These are phyloP conservation scores for Cucurbita maxima DNA, from an alignment of 306 rosid genomes.

Conservation along the genomic window DNA sequence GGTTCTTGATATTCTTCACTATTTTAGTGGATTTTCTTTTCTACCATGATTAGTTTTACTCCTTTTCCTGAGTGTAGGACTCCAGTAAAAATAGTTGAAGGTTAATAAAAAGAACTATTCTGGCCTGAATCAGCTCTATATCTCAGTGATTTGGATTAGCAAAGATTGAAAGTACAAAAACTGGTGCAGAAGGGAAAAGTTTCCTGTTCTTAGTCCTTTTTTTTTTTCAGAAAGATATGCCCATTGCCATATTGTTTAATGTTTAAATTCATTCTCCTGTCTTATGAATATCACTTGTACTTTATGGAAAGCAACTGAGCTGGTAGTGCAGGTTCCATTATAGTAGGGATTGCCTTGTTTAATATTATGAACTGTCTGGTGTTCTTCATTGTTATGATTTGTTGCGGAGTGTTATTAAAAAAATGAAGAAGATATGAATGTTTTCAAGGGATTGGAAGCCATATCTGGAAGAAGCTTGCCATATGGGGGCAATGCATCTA, in stretches of 20 bases:
- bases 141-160: neutral
- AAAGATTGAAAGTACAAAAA: neutral
- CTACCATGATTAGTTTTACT: neutral
- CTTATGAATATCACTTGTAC: neutral
- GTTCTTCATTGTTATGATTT: slow-evolving; percentile 14
- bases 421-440: slow-evolving; percentile 3
- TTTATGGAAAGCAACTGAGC: slow-evolving; percentile 1
- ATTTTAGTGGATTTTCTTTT: neutral
- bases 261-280: neutral
- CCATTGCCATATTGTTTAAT: neutral
- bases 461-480: slow-evolving; percentile 27
- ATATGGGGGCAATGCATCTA: slow-evolving; percentile 21
- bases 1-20: neutral
- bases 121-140: neutral
- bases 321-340: slow-evolving; percentile 25
- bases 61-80: slow-evolving; percentile 33
- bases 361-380: slow-evolving; percentile 12
- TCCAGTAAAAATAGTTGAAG: slow-evolving; percentile 73
- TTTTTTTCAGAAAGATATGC: neutral
- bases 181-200: neutral
- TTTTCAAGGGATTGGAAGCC: slow-evolving; percentile 8
- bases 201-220: neutral
- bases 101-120: slow-evolving; percentile 17
- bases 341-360: slow-evolving; percentile 12
- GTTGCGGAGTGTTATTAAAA: slow-evolving; percentile 13